A percentile compares a stretch with the other conserved stretches of the same genome.
These are phyloP conservation scores for Theileria parva DNA, from an alignment of 169 alveolate genomes.

Conservation along the genomic window DNA sequence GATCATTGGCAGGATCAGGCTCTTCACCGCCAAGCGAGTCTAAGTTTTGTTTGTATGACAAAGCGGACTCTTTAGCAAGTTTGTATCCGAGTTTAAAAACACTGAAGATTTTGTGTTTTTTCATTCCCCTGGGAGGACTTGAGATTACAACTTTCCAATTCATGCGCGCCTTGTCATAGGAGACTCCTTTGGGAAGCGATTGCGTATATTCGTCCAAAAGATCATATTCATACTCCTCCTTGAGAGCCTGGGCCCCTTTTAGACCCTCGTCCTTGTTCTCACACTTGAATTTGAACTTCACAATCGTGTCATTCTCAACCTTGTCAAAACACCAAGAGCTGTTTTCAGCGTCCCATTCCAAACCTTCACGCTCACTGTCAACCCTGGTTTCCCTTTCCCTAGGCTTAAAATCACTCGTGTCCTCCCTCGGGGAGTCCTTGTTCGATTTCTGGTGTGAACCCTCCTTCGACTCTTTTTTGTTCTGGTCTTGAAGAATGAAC, in stretches of 20 bases:
- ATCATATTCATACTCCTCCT: slow-evolving; percentile 23
- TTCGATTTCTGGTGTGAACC: background rate
- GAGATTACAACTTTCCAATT: slow-evolving; percentile 71
- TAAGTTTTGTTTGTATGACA: slow-evolving; percentile 28
- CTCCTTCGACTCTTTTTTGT: background rate
- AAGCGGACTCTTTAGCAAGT: slow-evolving; percentile 59
- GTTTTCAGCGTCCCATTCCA: slow-evolving; percentile 54
- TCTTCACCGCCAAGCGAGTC: slow-evolving; percentile 60
- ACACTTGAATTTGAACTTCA: slow-evolving; percentile 5
- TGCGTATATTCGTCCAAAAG: slow-evolving; percentile 41
- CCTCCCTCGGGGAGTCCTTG: slow-evolving; percentile 23
- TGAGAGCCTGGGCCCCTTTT: slow-evolving; percentile 22
- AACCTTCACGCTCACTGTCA: slow-evolving; percentile 16
- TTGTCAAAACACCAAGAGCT: slow-evolving; percentile 64
- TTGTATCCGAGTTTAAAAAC: slow-evolving; percentile 66
- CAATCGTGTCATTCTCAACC: slow-evolving; percentile 15
- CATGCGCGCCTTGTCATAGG: slow-evolving; percentile 50
- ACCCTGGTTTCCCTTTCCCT: slow-evolving; percentile 4
- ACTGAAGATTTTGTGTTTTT: slow-evolving; percentile 65
- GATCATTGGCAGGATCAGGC: slow-evolving; percentile 32
- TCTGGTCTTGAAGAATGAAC: background rate
- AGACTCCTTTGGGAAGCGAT: slow-evolving; percentile 40
- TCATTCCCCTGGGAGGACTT: slow-evolving; percentile 64
- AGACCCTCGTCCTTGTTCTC: background rate
- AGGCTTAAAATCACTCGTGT: slow-evolving; percentile 6